A percentile compares a stretch with the other conserved stretches of the same genome.
phyloP scores from a whole-genome alignment of 331 rosid genomes.

The Ulmus americana region DNA sequence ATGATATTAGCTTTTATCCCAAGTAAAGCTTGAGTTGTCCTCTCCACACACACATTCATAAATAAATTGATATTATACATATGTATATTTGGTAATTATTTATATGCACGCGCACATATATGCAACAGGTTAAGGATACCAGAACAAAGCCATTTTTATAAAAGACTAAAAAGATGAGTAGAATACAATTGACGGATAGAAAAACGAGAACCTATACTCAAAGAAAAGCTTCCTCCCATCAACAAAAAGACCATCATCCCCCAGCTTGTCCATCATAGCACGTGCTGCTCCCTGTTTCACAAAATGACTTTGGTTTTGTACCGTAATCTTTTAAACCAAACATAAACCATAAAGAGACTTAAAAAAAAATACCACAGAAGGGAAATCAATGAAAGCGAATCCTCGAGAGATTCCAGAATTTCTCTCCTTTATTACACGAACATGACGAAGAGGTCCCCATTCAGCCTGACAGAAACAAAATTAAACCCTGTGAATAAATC shows the following conservation, averaged over 20 bases:
- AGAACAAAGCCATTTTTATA: conserved; percentile 9
- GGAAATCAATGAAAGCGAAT: conserved; percentile 96
- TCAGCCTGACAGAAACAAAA: conserved; percentile 55
- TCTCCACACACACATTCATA: no score
- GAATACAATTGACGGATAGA: background rate
- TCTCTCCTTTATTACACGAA: conserved; percentile 93
- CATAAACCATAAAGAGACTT: conserved; percentile 5
- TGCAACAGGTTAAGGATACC: background rate
- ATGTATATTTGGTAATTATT: no score
- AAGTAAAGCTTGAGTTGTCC: no score
- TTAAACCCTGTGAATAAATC: conserved; percentile 10
- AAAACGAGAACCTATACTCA: conserved; percentile 64
- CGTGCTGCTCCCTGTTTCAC: conserved; percentile 75
- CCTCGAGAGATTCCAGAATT: conserved; percentile 91
- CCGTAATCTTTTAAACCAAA: conserved; percentile 21
- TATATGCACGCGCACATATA: no score
- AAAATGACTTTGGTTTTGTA: conserved; percentile 19
- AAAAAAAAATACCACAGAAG: conserved; percentile 62
- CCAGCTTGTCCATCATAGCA: conserved; percentile 85
- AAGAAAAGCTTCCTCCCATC: conserved; percentile 87
- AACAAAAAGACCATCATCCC: conserved; percentile 77
- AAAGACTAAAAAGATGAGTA: background rate
- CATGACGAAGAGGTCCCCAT: conserved; percentile 98
- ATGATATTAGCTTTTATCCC: no score
- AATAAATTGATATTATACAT: no score